Evolutionary conservation across 2,329 filamentous ascomycete genomes (phyloP), one percentile per base, ranked within the genome.

Genomic region (Colletotrichum liriopes): DNA sequence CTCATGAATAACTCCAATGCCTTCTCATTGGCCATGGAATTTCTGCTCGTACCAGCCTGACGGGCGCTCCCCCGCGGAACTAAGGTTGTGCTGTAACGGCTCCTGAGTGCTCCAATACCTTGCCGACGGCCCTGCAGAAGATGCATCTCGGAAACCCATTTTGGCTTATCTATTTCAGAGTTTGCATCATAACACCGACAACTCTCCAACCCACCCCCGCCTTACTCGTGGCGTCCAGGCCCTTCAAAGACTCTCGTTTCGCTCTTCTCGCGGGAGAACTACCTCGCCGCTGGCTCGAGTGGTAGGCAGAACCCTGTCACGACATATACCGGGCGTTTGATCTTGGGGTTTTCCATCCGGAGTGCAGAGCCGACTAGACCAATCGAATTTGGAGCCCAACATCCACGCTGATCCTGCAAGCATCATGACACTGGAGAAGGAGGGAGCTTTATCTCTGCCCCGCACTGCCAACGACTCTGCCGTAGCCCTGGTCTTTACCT

Each of bases 361-460:
- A 65, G 54, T 70, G 32, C 59, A 61, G 59, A 32, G 32, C 18
- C 45, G 26, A 37, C 65, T 32, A 63, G 32, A 51, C 52, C 70
- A 70, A 70, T 69, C 37, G 65, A 55, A 60, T 41, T 51, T 71
- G 29, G 58, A 51, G 47, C 65, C 65, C 37, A 32, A 37, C n/a
- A 63, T 70, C 52, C 55, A 54, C 54, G 59, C 52, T 64, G 65
- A 72, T 69, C 70, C 47, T 62, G 55, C 56, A 65, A 51, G 66
- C 66, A 66, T 65, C 71, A 73, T 73, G 49, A 41, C 56, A 56
- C 56, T 55, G 32, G 11, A 60, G 55, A 45, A 45, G 37, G 47
- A 58, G 56, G n/a, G 66, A 73, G 54, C 67, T 73, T 71, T 73
- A 70, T 73, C 71, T 73, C 55, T 73, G 71, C 71, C 71, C 71